These are phyloP conservation scores for Lentinula lateritia DNA, from an alignment of 768 basidiomycete species.

Conservation along the genomic window DNA sequence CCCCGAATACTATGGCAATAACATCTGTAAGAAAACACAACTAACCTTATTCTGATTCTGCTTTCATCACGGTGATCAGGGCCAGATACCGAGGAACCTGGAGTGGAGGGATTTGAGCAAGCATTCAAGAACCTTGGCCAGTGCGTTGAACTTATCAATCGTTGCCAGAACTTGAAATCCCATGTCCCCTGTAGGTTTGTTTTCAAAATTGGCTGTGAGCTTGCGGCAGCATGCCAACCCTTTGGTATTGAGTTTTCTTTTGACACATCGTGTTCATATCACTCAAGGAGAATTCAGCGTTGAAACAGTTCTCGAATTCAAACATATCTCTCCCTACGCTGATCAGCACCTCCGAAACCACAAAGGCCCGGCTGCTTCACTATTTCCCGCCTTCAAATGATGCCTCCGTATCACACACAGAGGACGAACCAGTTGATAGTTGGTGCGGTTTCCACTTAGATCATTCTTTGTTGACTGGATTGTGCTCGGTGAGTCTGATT, in stretches of 20 bases:
- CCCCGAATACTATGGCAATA: constrained; percentile 82
- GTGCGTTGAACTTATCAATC: constrained; percentile 26
- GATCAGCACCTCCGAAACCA: constrained; percentile 73
- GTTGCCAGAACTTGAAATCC: not conserved
- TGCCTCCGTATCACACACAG: constrained; percentile 21
- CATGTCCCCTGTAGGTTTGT: constrained; percentile 50
- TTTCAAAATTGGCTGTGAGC: constrained; percentile 72
- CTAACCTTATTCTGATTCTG: not conserved
- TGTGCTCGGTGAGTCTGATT: constrained; percentile 65
- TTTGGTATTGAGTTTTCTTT: constrained; percentile 51
- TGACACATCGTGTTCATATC: not conserved
- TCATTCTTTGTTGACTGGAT: constrained; percentile 84
- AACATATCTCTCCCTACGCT: constrained; percentile 66
- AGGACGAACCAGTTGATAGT: constrained; percentile 71
- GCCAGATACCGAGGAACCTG: constrained; percentile 53
- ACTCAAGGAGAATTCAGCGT: constrained; percentile 35
- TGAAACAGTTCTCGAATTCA: constrained; percentile 58
- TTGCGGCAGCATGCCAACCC: constrained; percentile 86
- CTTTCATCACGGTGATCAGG: constrained; percentile 33
- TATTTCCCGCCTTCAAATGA: constrained; percentile 76
- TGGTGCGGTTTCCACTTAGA: constrained; percentile 97
- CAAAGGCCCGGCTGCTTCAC: constrained; percentile 92
- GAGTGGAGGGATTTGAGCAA: constrained; percentile 72
- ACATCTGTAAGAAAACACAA: constrained; percentile 63
- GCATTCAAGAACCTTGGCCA: constrained; percentile 85